Evolutionary conservation across 257 asterid genomes (phyloP).

Genomic region (Forsythia viridissima): DNA sequence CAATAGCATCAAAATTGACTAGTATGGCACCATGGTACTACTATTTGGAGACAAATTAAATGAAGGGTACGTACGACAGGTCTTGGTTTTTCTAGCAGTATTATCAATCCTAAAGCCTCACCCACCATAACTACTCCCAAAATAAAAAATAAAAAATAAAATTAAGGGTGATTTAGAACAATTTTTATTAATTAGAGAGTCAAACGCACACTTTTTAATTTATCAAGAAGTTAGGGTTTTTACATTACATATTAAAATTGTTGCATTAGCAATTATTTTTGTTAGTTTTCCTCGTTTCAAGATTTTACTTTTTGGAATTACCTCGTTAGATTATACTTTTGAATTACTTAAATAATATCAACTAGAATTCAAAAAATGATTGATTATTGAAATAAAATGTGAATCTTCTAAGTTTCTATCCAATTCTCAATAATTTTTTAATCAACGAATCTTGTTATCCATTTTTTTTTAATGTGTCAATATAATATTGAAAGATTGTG

Average conservation of each 20-base stretch:
- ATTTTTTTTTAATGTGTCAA: neutral
- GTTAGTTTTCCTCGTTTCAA: too few relatives aligned
- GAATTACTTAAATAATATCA: neutral
- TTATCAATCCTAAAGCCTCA: neutral
- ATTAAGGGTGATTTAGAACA: too few relatives aligned
- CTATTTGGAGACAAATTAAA: neutral
- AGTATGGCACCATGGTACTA: neutral
- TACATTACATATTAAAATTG: too few relatives aligned
- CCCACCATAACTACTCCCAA: neutral
- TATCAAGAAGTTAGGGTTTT: too few relatives aligned
- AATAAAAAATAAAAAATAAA: too few relatives aligned
- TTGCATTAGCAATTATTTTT: too few relatives aligned
- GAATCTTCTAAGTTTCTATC: too few relatives aligned
- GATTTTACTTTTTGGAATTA: too few relatives aligned
- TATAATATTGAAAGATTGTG: neutral
- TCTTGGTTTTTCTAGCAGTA: neutral
- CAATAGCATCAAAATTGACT: neutral
- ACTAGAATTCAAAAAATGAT: neutral
- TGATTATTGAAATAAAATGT: too few relatives aligned
- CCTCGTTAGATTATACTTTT: neutral
- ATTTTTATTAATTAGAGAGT: too few relatives aligned
- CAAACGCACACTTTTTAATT: too few relatives aligned
- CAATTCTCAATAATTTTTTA: too few relatives aligned
- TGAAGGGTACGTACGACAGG: neutral
- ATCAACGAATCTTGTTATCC: neutral